Evolutionary conservation across 805 yeast species (phyloP).

Genomic region (Dipodascopsis uninucleata): DNA sequence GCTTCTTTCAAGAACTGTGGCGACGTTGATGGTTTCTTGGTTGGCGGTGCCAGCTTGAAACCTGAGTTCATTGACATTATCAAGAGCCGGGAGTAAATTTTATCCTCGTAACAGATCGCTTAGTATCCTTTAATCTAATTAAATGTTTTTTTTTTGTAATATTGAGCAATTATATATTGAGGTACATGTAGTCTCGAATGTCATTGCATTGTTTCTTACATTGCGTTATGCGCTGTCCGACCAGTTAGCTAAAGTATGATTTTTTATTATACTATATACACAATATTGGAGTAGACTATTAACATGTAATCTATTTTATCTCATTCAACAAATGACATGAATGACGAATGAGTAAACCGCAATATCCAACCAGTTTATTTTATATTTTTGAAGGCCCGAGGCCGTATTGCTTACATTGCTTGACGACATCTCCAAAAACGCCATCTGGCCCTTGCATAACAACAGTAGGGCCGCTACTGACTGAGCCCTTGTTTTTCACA

Average conservation of each 20-base stretch:
- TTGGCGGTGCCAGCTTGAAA: constrained; percentile 98
- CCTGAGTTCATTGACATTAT: constrained; percentile 95
- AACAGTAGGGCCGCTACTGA: constrained; percentile 70
- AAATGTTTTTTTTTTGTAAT: background rate
- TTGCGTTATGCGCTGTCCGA: too few species aligned
- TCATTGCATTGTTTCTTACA: too few species aligned
- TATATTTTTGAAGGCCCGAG: too few species aligned
- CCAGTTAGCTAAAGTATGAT: too few species aligned
- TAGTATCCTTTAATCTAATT: background rate
- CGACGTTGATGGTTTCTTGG: constrained; percentile 97
- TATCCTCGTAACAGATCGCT: background rate
- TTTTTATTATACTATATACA: too few species aligned
- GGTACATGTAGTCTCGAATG: too few species aligned
- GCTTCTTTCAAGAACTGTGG: constrained; percentile 82
- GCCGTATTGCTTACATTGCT: constrained; percentile 64
- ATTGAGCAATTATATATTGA: background rate
- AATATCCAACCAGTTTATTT: too few species aligned
- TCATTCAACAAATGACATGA: too few species aligned
- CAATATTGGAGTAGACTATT: too few species aligned
- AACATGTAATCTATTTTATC: too few species aligned
- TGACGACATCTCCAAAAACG: constrained; percentile 77
- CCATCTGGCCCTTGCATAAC: constrained; percentile 87
- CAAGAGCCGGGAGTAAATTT: constrained; percentile 41
- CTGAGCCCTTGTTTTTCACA: constrained; percentile 45
- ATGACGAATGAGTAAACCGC: too few species aligned